These are phyloP conservation scores for Sarocladium kiliense DNA, from an alignment of 2,329 filamentous ascomycete genomes.

Conservation along the genomic window DNA sequence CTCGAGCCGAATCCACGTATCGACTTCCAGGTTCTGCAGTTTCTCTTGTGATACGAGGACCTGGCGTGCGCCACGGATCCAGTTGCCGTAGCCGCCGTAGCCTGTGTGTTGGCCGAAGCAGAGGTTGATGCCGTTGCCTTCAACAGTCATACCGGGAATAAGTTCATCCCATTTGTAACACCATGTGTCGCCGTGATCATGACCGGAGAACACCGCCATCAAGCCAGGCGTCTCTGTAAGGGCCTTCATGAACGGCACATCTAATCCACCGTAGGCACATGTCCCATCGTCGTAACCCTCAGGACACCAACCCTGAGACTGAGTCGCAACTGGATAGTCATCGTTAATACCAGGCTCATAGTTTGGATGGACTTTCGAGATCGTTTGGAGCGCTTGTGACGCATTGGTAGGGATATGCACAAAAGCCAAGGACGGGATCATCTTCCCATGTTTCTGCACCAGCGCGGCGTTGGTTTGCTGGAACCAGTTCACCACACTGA, in stretches of 20 bases:
- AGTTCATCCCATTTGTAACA: slow-evolving; percentile 44
- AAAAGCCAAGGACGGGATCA: slow-evolving; percentile 41
- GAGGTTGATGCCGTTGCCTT: slow-evolving; percentile 40
- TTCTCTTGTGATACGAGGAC: slow-evolving; percentile 40
- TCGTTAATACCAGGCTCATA: slow-evolving; percentile 40
- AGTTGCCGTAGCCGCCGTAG: slow-evolving; percentile 65
- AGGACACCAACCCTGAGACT: slow-evolving; percentile 38
- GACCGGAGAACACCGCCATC: slow-evolving; percentile 56
- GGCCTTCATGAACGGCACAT: slow-evolving; percentile 58
- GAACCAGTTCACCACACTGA: slow-evolving; percentile 41
- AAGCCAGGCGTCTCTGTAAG: slow-evolving; percentile 49
- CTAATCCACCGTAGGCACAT: slow-evolving; percentile 43
- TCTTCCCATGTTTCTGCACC: slow-evolving; percentile 22
- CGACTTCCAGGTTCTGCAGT: slow-evolving; percentile 34
- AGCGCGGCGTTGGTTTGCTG: slow-evolving; percentile 20
- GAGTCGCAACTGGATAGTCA: slow-evolving; percentile 35
- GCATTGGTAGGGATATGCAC: slow-evolving; percentile 44
- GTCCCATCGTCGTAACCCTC: slow-evolving; percentile 31
- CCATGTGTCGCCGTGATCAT: slow-evolving; percentile 62
- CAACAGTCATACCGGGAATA: slow-evolving; percentile 26
- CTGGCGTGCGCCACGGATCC: slow-evolving; percentile 56
- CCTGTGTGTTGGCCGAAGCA: slow-evolving; percentile 63
- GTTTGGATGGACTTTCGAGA: slow-evolving; percentile 27
- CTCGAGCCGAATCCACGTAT: slow-evolving; percentile 60
- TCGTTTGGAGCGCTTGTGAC: slow-evolving; percentile 32